A percentile compares a stretch with the other conserved stretches of the same genome.
phyloP scores from a whole-genome alignment of 805 yeast species.

The Tetrapisispora fleetii region DNA sequence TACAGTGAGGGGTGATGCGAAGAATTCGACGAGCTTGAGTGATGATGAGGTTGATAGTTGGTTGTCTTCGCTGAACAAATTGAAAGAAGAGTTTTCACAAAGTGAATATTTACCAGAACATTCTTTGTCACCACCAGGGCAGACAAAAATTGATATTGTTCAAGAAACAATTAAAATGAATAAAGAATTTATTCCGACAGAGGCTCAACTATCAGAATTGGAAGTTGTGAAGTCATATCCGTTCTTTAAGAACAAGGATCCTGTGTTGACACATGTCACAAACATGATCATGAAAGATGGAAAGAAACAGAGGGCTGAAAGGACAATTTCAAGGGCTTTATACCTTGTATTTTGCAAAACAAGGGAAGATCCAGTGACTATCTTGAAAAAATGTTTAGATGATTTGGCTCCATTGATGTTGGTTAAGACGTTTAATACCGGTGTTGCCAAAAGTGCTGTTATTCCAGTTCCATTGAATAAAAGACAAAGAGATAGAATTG shows the following conservation, averaged over 20 bases:
- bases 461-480: slow-evolving; percentile 77
- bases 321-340: slow-evolving; percentile 62
- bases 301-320: slow-evolving; percentile 70
- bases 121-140: slow-evolving; percentile 35
- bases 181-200: slow-evolving; percentile 45
- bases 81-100: slow-evolving; percentile 31
- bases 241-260: slow-evolving; percentile 56
- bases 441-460: slow-evolving; percentile 71
- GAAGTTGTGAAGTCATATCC: slow-evolving; percentile 40
- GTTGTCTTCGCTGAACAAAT: slow-evolving; percentile 33
- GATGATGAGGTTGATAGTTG: slow-evolving; percentile 33
- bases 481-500: slow-evolving; percentile 77
- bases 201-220: slow-evolving; percentile 52
- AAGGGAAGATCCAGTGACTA: slow-evolving; percentile 70
- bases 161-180: slow-evolving; percentile 18
- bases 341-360: slow-evolving; percentile 52
- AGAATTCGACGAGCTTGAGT: background rate
- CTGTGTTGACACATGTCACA: slow-evolving; percentile 66
- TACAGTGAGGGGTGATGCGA: background rate
- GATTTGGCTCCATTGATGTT: slow-evolving; percentile 76
- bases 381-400: slow-evolving; percentile 67
- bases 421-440: slow-evolving; percentile 67
- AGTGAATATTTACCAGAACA: slow-evolving; percentile 32
- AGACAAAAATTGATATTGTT: slow-evolving; percentile 27
- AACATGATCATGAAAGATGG: slow-evolving; percentile 92